Evolutionary conservation across 1,284 basidiomycete genomes (phyloP), one percentile per base, ranked within the genome.

Genomic region (Ceratobasidium sp.): DNA sequence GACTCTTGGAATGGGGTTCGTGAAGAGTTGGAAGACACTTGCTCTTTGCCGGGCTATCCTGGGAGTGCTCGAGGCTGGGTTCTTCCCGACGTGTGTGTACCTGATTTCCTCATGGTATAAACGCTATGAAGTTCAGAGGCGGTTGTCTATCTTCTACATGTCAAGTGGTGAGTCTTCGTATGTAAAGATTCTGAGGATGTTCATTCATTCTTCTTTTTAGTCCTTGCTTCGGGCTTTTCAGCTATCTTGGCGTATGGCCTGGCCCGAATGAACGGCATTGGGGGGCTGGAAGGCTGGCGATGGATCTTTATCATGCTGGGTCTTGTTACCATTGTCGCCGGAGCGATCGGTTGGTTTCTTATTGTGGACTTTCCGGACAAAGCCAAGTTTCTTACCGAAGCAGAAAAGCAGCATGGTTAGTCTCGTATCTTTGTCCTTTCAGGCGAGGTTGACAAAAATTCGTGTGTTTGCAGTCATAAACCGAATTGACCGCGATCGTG

Each of bases 51-150:
- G 83, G 49, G 80, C 81, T 2, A 74, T 84, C 2, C 77, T 84
- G 41, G 84, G 82, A 23, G 63, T 78, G 2, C 78, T 83, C 43
- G 82, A 82, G 74, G 77, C 75, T 8, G 49, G 74, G 4, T 75
- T 73, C 50, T 73, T 73, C 78, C 81, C 81, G 1, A 78, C 77
- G 9, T 80, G 79, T 59, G 81, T 82, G 0, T 83, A 79, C 78
- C 78, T 85, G n/a, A 79, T 84, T 72, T 79, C 80, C 2, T 80
- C 79, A 38, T 85, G 83, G 84, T 85, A 85, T 77, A 81, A 82
- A 0, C 81, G 84, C 13, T 79, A 80, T 63, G 81, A 83, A 76
- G 82, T 82, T 58, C 81, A 82, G 57, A 77, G 76, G 9, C 64
- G 71, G 9, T 35, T 73, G n/a, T 79, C 80, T 1, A 74, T 78